These are phyloP conservation scores for Paracorniculantispora psalliotae DNA, from an alignment of 2,329 filamentous ascomycete species.

Conservation along the genomic window DNA sequence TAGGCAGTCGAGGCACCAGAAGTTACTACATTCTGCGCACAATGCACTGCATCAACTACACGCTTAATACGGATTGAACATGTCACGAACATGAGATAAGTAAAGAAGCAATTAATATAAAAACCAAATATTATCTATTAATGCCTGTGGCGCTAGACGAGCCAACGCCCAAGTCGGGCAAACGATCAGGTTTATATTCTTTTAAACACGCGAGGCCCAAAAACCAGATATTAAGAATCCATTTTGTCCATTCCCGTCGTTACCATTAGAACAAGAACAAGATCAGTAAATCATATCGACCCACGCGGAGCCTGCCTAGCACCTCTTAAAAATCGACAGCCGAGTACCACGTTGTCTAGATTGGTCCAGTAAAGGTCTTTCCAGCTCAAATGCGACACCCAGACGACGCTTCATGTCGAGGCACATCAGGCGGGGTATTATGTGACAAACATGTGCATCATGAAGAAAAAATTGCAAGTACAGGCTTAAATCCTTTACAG, in stretches of 20 bases:
- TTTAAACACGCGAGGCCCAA: constrained; percentile 9
- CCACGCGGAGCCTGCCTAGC: constrained; percentile 25
- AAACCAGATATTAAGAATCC: constrained; percentile 19
- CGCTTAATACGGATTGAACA: no score
- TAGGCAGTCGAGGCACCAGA: no score
- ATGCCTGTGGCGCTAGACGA: background rate
- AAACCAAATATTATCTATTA: constrained; percentile 10
- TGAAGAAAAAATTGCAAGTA: constrained; percentile 18
- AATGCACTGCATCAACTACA: no score
- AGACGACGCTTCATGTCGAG: constrained; percentile 21
- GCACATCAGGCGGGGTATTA: constrained; percentile 35
- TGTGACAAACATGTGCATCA: constrained; percentile 38
- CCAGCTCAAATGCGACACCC: constrained; percentile 8
- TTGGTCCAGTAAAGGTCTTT: background rate
- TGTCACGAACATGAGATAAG: no score
- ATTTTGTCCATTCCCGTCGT: constrained; percentile 25
- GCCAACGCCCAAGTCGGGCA: constrained; percentile 1
- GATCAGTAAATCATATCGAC: constrained; percentile 28
- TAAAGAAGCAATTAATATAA: background rate
- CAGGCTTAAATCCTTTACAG: constrained; percentile 33
- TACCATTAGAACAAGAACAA: constrained; percentile 29
- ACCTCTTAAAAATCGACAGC: constrained; percentile 24
- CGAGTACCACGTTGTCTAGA: constrained; percentile 17
- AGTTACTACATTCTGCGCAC: no score
- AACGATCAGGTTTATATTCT: constrained; percentile 8